phyloP scores from a whole-genome alignment of 208 protist species.

The Trypanosoma platydactyli region DNA sequence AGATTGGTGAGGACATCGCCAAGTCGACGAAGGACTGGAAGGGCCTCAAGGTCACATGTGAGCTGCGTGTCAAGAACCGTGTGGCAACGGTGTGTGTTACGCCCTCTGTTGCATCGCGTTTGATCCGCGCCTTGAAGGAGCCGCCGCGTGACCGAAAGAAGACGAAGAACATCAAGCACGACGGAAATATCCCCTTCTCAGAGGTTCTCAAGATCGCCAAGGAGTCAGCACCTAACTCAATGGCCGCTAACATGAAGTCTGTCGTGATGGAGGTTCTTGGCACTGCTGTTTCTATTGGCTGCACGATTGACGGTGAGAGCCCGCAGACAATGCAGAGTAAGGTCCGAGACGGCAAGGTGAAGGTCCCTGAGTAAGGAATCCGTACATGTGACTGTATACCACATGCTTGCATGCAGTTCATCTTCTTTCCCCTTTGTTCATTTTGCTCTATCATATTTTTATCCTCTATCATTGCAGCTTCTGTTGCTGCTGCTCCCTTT shows the following conservation, averaged over 20 bases:
- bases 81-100: constrained; percentile 96
- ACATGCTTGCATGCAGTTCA: neutral
- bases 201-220: constrained; percentile 98
- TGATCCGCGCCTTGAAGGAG: constrained; percentile 99
- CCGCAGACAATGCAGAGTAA: constrained; percentile 93
- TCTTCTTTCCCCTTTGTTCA: no score
- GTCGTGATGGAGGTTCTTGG: constrained; percentile 99
- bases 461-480: no score
- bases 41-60: constrained; percentile 98
- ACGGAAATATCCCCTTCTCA: constrained; percentile 97
- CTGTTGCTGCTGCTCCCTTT: no score
- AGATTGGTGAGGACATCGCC: constrained; percentile 99
- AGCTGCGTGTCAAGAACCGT: constrained; percentile 99
- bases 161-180: constrained; percentile 99
- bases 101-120: constrained; percentile 95
- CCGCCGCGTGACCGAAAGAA: constrained; percentile 99
- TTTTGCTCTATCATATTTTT: no score
- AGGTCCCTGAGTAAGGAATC: constrained; percentile 68
- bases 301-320: constrained; percentile 96
- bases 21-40: constrained; percentile 99
- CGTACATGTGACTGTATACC: constrained; percentile 6
- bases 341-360: constrained; percentile 94
- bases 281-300: constrained; percentile 97
- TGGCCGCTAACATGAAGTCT: constrained; percentile 93
- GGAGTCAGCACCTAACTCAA: constrained; percentile 93